Evolutionary conservation across 441 rosid species (phyloP), one percentile per base, ranked within the genome.

Genomic region (Gossypium davidsonii): DNA sequence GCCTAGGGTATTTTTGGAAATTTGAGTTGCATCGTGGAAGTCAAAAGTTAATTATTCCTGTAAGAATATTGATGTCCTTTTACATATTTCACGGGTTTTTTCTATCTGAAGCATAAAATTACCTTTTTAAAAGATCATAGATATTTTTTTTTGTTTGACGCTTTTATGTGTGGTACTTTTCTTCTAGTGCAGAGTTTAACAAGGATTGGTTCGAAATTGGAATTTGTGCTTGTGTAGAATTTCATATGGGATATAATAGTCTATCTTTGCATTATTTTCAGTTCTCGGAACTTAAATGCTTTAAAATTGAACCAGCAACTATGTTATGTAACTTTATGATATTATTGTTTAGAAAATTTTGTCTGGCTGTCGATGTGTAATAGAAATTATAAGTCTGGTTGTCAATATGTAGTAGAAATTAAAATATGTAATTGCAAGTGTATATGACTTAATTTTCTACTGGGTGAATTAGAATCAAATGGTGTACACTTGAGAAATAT

Each of bases 1-100:
- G 67, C 61, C 87, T 86, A 92, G 99, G 98, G 99, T 73, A 78
- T 91, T 66, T 83, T 75, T 95, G 98, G 99, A 93, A 83, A 82
- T 80, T 95, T 76, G 99, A 95, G 83, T 83, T 89, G 80, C 93
- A 74, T 66, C 95, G 92, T 51, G 93, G 95, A 39, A 88, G 90
- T 69, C 99, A 95, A 78, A 95, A 91, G 85, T 82, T 93, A 78
- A 83, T 89, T 76, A 77, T 95, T 79, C 99, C 97, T 14, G 98
- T 95, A 82, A 86, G 99, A 58, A 70, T 66, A 75, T 39, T 61
- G 57, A 58, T 18, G 59, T 59, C 37, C 68, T 70, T 26, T 58
- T 10, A 34, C 26, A 42, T 62, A 56, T 44, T 70, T 74, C 18
- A 7, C 23, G 37, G 14, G 34, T 51, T 26, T 21, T 64, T 42